Conservation (phyloP, 768 basidiomycete genomes). For the Tricholoma sp. region DNA sequence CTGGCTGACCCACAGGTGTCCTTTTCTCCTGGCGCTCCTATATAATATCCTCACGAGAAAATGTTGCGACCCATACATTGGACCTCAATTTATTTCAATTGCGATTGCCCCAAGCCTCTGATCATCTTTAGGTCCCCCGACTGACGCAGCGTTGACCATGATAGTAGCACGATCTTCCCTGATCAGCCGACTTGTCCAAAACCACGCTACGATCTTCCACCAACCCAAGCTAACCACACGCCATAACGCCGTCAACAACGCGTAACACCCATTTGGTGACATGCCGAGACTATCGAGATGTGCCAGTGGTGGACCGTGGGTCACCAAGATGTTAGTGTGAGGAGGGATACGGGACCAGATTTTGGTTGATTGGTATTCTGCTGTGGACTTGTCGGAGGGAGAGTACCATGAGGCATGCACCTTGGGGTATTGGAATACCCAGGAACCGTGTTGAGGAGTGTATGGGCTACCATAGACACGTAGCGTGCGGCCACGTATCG, state of each 20-base stretch:
- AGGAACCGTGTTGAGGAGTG: constrained; percentile 14
- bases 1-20: too few relatives aligned
- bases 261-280: constrained; percentile 22
- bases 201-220: constrained; percentile 8
- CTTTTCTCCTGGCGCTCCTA: too few relatives aligned
- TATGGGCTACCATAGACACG: too few relatives aligned
- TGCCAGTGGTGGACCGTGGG: constrained; percentile 36
- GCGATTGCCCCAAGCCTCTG: constrained; percentile 21
- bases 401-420: constrained; percentile 6
- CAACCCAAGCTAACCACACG: constrained; percentile 16
- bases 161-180: constrained; percentile 14
- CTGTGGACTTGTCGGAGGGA: background rate
- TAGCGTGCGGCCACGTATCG: too few relatives aligned
- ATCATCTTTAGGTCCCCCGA: constrained; percentile 21
- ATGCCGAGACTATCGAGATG: constrained; percentile 22
- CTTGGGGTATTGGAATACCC: constrained; percentile 33
- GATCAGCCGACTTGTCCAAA: constrained; percentile 1
- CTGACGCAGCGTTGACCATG: constrained; percentile 28
- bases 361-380: background rate
- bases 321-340: constrained; percentile 34
- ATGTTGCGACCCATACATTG: too few relatives aligned
- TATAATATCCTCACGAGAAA: too few relatives aligned
- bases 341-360: constrained; percentile 26
- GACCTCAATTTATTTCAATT: constrained; percentile 25
- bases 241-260: constrained; percentile 28